Conservation (phyloP, 2,329 filamentous ascomycete species). For the Tolypocladium ovalisporum region DNA sequence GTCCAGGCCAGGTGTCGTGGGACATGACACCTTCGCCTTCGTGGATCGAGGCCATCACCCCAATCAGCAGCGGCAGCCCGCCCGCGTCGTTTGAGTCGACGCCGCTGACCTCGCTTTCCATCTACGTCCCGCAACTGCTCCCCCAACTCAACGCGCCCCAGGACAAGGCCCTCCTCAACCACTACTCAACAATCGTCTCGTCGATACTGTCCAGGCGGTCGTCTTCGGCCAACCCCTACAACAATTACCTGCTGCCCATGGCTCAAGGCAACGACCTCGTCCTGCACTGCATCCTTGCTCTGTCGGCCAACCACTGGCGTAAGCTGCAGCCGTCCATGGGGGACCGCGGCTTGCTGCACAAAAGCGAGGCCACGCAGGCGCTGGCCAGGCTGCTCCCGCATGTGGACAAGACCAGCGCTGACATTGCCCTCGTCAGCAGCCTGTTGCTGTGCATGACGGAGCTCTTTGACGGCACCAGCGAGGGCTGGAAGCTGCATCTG, state of each 20-base stretch:
- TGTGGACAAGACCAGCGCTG: slow-evolving; percentile 18
- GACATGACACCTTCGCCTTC: slow-evolving; percentile 9
- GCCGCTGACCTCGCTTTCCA: slow-evolving; percentile 10
- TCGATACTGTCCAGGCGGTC: slow-evolving; percentile 19
- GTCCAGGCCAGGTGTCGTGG: slow-evolving; percentile 10
- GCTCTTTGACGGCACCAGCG: slow-evolving; percentile 28
- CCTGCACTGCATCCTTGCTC: slow-evolving; percentile 20
- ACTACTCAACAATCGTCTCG: slow-evolving; percentile 21
- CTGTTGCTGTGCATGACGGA: slow-evolving; percentile 30
- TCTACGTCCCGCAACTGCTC: slow-evolving; percentile 17
- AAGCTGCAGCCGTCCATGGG: slow-evolving; percentile 19
- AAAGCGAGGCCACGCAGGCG: slow-evolving; percentile 19
- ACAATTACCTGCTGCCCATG: slow-evolving; percentile 19
- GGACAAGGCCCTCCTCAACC: slow-evolving; percentile 21
- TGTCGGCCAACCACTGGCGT: slow-evolving; percentile 23
- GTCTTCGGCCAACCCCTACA: slow-evolving; percentile 18
- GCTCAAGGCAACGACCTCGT: slow-evolving; percentile 20
- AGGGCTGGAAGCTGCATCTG: slow-evolving; percentile 30
- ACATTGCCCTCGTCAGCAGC: slow-evolving; percentile 26
- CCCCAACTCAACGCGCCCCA: slow-evolving; percentile 17
- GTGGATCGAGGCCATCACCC: slow-evolving; percentile 14
- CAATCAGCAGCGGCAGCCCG: slow-evolving; percentile 13
- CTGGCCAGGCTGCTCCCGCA: slow-evolving; percentile 21
- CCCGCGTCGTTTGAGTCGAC: slow-evolving; percentile 9
- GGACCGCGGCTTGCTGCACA: slow-evolving; percentile 17